Percentiles rank a stretch among this genome's conserved stretches.
Conservation (phyloP, 2,329 filamentous ascomycete genomes). For the Colletotrichum destructivum region DNA sequence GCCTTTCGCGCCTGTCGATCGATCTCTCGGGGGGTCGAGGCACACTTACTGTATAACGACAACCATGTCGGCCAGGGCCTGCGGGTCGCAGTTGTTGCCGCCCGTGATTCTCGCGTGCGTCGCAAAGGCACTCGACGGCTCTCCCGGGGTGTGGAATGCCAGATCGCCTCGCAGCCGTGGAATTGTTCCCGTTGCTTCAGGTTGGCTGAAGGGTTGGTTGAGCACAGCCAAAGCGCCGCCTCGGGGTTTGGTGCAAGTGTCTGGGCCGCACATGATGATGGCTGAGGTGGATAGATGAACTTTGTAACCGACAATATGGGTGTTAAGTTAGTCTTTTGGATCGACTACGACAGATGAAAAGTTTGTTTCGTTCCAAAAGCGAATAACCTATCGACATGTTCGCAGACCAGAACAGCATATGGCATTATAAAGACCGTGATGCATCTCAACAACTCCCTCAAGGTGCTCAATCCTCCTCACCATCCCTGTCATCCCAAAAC, state of each 20-base stretch:
- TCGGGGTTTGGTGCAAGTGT: constrained; percentile 57
- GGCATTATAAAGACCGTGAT: neutral
- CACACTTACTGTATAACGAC: constrained; percentile 62
- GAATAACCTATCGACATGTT: too few relatives aligned
- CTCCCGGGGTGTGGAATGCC: constrained; percentile 60
- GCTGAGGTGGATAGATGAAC: neutral
- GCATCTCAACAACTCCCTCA: constrained; percentile 25
- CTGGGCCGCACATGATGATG: constrained; percentile 63
- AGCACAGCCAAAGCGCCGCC: constrained; percentile 64
- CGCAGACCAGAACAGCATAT: too few relatives aligned
- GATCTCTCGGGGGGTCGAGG: neutral
- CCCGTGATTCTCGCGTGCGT: constrained; percentile 61
- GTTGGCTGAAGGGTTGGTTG: constrained; percentile 44
- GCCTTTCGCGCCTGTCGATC: too few relatives aligned
- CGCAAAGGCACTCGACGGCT: constrained; percentile 54
- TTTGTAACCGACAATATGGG: neutral
- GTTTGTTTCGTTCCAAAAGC: too few relatives aligned
- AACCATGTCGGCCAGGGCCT: constrained; percentile 46
- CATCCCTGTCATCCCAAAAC: constrained; percentile 40
- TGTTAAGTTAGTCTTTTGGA: neutral
- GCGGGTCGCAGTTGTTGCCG: constrained; percentile 27
- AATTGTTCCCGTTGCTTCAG: neutral
- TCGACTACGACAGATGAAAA: accelerated
- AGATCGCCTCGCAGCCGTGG: constrained; percentile 54
- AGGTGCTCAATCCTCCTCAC: constrained; percentile 28